Percentiles rank a stretch among this genome's conserved stretches.
These are phyloP conservation scores for Scleromitrula shiraiana DNA, from an alignment of 2,329 filamentous ascomycete genomes.

Conservation along the genomic window DNA sequence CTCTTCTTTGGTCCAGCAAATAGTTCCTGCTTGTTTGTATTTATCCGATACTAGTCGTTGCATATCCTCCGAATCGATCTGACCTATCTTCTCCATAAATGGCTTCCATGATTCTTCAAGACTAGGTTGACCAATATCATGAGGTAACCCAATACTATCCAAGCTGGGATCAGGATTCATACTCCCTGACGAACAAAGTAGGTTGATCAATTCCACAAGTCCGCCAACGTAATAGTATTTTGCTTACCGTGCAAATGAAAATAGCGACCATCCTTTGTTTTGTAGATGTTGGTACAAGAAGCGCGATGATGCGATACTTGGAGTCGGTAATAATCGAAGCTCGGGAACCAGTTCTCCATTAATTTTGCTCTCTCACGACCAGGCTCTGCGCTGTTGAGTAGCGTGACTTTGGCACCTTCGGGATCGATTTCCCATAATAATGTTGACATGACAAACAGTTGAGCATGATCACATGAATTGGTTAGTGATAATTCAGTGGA, in stretches of 20 bases:
- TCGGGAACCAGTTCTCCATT: conserved; percentile 14
- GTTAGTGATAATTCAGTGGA: conserved; percentile 32
- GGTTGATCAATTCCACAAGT: too few relatives aligned
- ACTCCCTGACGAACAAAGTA: conserved; percentile 23
- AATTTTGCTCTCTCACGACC: conserved; percentile 2
- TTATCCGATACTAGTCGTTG: conserved; percentile 8
- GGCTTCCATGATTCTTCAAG: conserved; percentile 28
- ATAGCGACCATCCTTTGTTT: conserved; percentile 36
- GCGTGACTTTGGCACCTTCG: background rate
- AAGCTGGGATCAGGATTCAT: conserved; percentile 40
- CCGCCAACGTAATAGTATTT: too few relatives aligned
- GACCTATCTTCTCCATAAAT: conserved; percentile 19
- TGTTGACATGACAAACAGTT: conserved; percentile 27
- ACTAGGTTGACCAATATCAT: conserved; percentile 22
- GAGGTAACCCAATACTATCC: conserved; percentile 30
- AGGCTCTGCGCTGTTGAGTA: background rate
- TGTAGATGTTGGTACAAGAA: conserved; percentile 39
- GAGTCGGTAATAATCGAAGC: conserved; percentile 18
- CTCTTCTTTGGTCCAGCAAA: conserved; percentile 11
- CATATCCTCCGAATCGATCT: conserved; percentile 10
- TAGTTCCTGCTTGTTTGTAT: conserved; percentile 17
- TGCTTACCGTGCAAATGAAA: conserved; percentile 37
- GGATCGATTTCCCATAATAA: conserved; percentile 8
- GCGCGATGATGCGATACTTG: conserved; percentile 21
- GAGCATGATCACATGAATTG: conserved; percentile 27